Evolutionary conservation across 371 early-diverging fungal species (phyloP), one percentile per base, ranked within the genome.

Genomic region (Rhizopus arrhizus): DNA sequence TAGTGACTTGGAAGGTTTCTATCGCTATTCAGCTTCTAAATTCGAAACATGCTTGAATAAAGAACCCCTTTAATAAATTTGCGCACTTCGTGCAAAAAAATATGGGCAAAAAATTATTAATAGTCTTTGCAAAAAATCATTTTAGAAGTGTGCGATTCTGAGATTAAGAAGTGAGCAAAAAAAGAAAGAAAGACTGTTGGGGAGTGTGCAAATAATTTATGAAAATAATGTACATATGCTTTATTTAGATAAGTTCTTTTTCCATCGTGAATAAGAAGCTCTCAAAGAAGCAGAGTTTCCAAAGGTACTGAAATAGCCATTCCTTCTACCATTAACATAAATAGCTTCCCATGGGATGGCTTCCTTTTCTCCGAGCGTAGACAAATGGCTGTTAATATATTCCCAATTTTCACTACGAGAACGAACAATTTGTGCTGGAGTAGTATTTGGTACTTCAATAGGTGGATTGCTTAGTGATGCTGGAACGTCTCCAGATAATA

Each of bases 1-100:
- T 3, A 59, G 55, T 46, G 59, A 56, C 15, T 47, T 59, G 7
- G 13, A 50, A 55, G 56, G 55, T 12, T 64, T 59, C 29, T 58
- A 32, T 10, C 42, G 46, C 47, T 57, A 57, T 33, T 63, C 63
- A 35, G 53, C 57, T 7, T 43, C n/a, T n/a, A n/a, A n/a, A n/a
- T n/a, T n/a, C n/a, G n/a, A n/a, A n/a, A n/a, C n/a, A n/a, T n/a
- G n/a, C n/a, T n/a, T 36, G 7, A 63, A 52, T 12, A 57, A 57
- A 40, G 35, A 57, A n/a, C 5, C 5, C 36, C 36, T 36, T 10
- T 36, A 36, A n/a, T n/a, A n/a, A n/a, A n/a, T n/a, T n/a, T n/a
- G n/a, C n/a, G n/a, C n/a, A n/a, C n/a, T n/a, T n/a, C n/a, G n/a
- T n/a, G n/a, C n/a, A n/a, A n/a, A n/a, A n/a, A n/a, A n/a, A n/a